These are phyloP conservation scores for Candida pseudoglaebosa DNA, from an alignment of 805 yeast genomes.

Conservation along the genomic window DNA sequence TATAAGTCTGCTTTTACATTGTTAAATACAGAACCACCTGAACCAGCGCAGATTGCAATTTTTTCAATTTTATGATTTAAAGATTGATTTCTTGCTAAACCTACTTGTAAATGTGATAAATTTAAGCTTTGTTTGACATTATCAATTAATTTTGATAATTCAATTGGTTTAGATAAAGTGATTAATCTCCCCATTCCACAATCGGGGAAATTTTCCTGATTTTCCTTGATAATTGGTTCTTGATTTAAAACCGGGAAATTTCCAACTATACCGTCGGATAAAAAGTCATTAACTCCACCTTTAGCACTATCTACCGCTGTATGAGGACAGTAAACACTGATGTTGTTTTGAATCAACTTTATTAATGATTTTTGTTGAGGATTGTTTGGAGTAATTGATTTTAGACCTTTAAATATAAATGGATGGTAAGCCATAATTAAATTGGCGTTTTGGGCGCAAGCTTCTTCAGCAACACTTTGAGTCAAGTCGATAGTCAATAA, in stretches of 20 bases:
- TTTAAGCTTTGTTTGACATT: conserved; percentile 53
- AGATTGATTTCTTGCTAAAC: conserved; percentile 28
- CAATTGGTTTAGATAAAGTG: conserved; percentile 39
- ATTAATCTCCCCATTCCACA: conserved; percentile 85
- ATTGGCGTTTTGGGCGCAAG: conserved; percentile 50
- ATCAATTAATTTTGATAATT: conserved; percentile 42
- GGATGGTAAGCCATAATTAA: conserved; percentile 87
- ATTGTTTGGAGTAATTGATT: conserved; percentile 55
- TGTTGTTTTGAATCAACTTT: conserved; percentile 66
- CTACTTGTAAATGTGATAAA: conserved; percentile 61
- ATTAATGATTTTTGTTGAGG: conserved; percentile 82
- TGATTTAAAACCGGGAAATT: conserved; percentile 22
- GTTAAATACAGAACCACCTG: conserved; percentile 76
- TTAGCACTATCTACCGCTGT: conserved; percentile 91
- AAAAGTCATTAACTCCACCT: conserved; percentile 95
- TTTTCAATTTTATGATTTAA: conserved; percentile 37
- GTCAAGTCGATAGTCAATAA: conserved; percentile 85
- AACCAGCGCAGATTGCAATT: conserved; percentile 92
- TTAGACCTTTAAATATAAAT: conserved; percentile 85
- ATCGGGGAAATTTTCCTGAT: conserved; percentile 37
- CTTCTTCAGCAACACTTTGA: conserved; percentile 79
- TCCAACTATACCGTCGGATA: conserved; percentile 54
- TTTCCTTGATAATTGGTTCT: conserved; percentile 43
- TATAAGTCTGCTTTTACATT: conserved; percentile 64
- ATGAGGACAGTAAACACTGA: conserved; percentile 92